These are phyloP conservation scores for Tolypocladium sp. DNA, from an alignment of 2,329 filamentous ascomycete genomes.

Conservation along the genomic window DNA sequence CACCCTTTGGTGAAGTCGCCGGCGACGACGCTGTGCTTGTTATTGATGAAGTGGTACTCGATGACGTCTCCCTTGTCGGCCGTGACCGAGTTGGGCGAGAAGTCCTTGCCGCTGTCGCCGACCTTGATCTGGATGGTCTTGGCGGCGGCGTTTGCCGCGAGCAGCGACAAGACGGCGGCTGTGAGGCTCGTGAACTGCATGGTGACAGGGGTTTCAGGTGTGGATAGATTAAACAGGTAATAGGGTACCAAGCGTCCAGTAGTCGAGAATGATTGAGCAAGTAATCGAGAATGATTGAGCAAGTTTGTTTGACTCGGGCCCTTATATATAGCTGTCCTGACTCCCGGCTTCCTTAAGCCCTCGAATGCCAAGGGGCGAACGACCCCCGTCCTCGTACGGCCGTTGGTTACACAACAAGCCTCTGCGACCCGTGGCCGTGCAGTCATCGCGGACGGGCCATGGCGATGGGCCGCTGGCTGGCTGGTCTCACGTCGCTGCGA, in stretches of 20 bases:
- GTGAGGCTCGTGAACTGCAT: constrained; percentile 9
- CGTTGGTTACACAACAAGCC: not conserved
- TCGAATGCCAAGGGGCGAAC: not conserved
- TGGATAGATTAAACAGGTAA: not conserved
- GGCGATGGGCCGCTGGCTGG: too few species aligned
- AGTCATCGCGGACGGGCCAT: not conserved
- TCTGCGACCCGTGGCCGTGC: not conserved
- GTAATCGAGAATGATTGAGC: not conserved
- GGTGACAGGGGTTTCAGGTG: not conserved
- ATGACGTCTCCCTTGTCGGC: constrained; percentile 35
- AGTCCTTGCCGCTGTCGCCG: constrained; percentile 36
- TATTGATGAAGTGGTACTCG: constrained; percentile 40
- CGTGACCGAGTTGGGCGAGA: constrained; percentile 25
- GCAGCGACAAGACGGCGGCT: constrained; percentile 5
- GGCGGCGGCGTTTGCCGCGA: constrained; percentile 17
- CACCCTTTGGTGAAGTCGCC: constrained; percentile 40
- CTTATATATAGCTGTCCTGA: not conserved
- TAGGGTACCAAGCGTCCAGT: not conserved
- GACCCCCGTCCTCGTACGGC: not conserved
- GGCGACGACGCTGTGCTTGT: constrained; percentile 36
- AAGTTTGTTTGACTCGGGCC: not conserved
- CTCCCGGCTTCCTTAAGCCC: not conserved
- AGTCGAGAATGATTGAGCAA: too few species aligned
- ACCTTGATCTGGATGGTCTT: constrained; percentile 30
- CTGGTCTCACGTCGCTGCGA: not conserved